Conservation (phyloP, 805 yeast genomes). For the Wickerhamomyces chaumierensis region DNA sequence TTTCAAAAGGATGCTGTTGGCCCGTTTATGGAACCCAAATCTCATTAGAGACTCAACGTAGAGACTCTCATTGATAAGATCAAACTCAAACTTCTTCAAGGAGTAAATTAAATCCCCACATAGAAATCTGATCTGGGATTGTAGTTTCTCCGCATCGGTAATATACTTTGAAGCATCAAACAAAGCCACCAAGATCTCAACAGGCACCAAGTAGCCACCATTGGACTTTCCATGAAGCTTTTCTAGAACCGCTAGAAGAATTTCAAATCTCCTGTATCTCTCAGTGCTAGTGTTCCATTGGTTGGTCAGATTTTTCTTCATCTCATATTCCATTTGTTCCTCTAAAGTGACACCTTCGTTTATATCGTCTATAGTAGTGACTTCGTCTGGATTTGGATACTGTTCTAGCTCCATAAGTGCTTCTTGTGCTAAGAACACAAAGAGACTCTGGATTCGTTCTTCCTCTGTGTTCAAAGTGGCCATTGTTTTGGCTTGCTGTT, state of each 20-base stretch:
- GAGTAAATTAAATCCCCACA: conserved; percentile 33
- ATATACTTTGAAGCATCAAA: conserved; percentile 31
- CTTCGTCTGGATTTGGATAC: conserved; percentile 9
- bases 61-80: conserved; percentile 38
- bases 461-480: conserved; percentile 2
- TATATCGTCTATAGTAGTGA: not conserved
- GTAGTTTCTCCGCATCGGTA: conserved; percentile 21
- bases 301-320: conserved; percentile 3
- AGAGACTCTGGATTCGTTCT: conserved; percentile 7
- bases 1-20: conserved; percentile 25
- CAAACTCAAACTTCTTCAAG: conserved; percentile 31
- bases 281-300: conserved; percentile 4
- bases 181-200: conserved; percentile 22
- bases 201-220: conserved; percentile 13
- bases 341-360: conserved; percentile 4
- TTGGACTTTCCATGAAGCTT: conserved; percentile 2
- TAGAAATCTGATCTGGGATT: conserved; percentile 23
- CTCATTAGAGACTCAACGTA: conserved; percentile 33
- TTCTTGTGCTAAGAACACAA: conserved; percentile 9
- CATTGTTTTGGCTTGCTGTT: conserved; percentile 5
- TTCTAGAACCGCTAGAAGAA: conserved; percentile 8
- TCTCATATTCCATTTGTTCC: conserved; percentile 10
- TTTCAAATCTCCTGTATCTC: conserved; percentile 9
- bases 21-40: conserved; percentile 23
- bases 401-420: conserved; percentile 7